Conservation (phyloP, 2,329 filamentous ascomycete genomes). For the Cladosporium cucumerinum region DNA sequence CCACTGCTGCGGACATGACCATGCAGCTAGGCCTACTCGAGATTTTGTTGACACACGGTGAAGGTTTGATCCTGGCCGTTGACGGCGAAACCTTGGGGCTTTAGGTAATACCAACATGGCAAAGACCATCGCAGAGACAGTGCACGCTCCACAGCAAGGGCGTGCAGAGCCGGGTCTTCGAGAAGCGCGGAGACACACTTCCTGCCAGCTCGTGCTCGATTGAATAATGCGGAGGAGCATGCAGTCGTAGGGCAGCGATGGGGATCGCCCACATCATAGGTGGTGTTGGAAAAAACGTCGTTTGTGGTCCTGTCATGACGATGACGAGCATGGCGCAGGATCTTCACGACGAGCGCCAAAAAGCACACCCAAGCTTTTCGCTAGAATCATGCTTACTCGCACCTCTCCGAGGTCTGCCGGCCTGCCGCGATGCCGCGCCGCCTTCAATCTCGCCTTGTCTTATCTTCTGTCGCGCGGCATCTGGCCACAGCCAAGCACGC, state of each 20-base stretch:
- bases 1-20: slow-evolving; percentile 6
- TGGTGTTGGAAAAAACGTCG: background rate
- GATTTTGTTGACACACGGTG: slow-evolving; percentile 12
- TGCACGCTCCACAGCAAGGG: slow-evolving; percentile 3
- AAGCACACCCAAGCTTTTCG: slow-evolving; percentile 12
- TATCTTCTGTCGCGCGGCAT: slow-evolving; percentile 2
- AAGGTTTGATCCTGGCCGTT: slow-evolving; percentile 3
- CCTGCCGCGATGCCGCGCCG: slow-evolving; percentile 3
- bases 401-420: slow-evolving; percentile 1
- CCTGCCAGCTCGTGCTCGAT: background rate
- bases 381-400: slow-evolving; percentile 6
- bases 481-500: slow-evolving; percentile 7
- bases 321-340: slow-evolving; percentile 14
- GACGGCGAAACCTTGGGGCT: slow-evolving; percentile 13
- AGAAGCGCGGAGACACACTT: slow-evolving; percentile 10
- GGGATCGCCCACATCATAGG: background rate
- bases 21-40: slow-evolving; percentile 10
- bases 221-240: slow-evolving; percentile 4
- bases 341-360: slow-evolving; percentile 1
- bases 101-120: slow-evolving; percentile 12
- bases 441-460: slow-evolving; percentile 11
- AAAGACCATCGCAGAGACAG: slow-evolving; percentile 9
- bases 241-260: background rate
- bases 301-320: background rate
- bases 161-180: background rate